Base-by-base conservation (phyloP, 2,329 filamentous ascomycete genomes). In the Cytospora piceae region DNA sequence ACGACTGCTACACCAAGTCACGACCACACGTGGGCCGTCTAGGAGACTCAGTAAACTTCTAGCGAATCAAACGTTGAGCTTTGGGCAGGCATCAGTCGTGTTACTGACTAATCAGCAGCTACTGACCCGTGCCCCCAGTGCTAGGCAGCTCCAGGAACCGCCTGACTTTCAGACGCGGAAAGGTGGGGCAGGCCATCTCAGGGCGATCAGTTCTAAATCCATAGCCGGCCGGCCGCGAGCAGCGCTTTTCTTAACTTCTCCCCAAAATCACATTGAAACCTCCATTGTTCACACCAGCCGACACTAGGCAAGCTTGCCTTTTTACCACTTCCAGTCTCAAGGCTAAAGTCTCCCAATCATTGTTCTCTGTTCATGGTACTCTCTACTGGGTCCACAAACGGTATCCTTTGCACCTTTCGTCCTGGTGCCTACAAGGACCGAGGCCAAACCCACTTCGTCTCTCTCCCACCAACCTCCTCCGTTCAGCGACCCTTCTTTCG, bases 1-100 rank as follows among this genome's bases (percentile, higher is more conserved):
- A 64, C 65, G 65, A 64, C 65, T 58, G 42, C 31, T 24, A 58
- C 65, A 63, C 65, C 65, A 57, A 56, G 61, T 67, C 61, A 64
- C 61, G 61, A 32, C 15, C 15, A 22, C 46, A 24, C n/a, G 46
- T 49, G 46, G 20, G 12, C 46, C n/a, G 17, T 14, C 58, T 52
- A 7, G 27, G 9, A 39, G 14, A 27, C 27, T 32, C 14, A 20
- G n/a, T 29, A 20, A 9, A n/a, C 7, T 12, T 29, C 31, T 27
- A 46, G 42, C 42, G n/a, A 46, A 46, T 46, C 42, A 46, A 46
- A 46, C 20, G 42, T n/a, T 24, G 46, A 14, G 12, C 3, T 22
- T 22, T 4, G n/a, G 22, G 22, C 20, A 63, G 60, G 60, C 60
- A 56, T 22, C 60, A 7, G 52, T 5, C 14, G 8, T 51, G 24